Evolutionary conservation across 2,329 filamentous ascomycete genomes (phyloP).

Genomic region (Aspergillus cejpii): DNA sequence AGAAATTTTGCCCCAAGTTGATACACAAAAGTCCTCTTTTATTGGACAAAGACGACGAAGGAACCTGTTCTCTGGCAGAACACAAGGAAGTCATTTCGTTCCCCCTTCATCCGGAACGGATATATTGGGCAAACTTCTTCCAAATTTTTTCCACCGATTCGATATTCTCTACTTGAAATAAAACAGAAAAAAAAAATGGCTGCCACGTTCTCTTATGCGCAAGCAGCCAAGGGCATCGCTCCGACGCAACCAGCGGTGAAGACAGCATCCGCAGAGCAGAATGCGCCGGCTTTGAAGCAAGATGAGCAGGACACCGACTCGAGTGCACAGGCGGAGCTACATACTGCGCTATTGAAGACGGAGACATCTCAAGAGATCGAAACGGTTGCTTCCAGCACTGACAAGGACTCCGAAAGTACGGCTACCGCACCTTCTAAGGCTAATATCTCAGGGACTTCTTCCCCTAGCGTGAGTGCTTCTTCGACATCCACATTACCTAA

Average conservation of each 20-base stretch:
- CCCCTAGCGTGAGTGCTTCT: constrained; percentile 50
- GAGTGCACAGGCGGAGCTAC: constrained; percentile 23
- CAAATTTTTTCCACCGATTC: too few species aligned
- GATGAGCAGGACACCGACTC: constrained; percentile 28
- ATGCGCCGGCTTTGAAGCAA: constrained; percentile 24
- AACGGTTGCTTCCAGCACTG: constrained; percentile 25
- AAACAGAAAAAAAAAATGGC: constrained; percentile 32
- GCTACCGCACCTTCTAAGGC: constrained; percentile 27
- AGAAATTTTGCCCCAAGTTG: constrained; percentile 20
- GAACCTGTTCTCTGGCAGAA: constrained; percentile 25
- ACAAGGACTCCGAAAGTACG: constrained; percentile 33
- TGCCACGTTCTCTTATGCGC: constrained; percentile 79
- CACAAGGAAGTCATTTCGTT: constrained; percentile 5
- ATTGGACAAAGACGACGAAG: constrained; percentile 19
- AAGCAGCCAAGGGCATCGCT: constrained; percentile 79
- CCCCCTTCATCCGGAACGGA: neutral
- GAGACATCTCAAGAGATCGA: constrained; percentile 41
- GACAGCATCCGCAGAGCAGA: constrained; percentile 25
- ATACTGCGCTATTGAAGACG: constrained; percentile 41
- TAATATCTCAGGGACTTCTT: constrained; percentile 41
- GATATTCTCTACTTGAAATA: too few species aligned
- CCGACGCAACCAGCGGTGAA: constrained; percentile 44
- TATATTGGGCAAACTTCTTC: too few species aligned
- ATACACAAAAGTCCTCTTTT: constrained; percentile 17
- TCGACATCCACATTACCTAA: constrained; percentile 50